phyloP scores from a whole-genome alignment of 1,139 yeast genomes.

The Taphrina populina region DNA sequence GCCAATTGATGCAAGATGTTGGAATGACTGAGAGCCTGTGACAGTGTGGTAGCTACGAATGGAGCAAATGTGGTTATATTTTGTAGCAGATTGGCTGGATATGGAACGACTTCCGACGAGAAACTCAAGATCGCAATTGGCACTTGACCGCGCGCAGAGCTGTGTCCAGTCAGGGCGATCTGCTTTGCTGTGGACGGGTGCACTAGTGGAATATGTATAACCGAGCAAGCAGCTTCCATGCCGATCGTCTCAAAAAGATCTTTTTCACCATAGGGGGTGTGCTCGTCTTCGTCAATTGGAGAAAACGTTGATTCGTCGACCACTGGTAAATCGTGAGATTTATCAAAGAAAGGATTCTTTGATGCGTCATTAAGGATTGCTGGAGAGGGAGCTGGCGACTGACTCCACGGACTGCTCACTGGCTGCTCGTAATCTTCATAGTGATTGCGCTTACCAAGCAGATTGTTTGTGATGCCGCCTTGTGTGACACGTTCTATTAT shows the following conservation, averaged over 20 bases:
- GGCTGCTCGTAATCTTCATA: slow-evolving; percentile 44
- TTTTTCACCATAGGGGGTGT: slow-evolving; percentile 25
- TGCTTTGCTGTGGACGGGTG: slow-evolving; percentile 38
- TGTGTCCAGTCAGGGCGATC: slow-evolving; percentile 30
- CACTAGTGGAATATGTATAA: slow-evolving; percentile 44
- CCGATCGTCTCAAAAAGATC: slow-evolving; percentile 37
- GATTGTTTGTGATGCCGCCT: background rate
- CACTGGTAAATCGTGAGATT: slow-evolving; percentile 37
- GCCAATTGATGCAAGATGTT: slow-evolving; percentile 39
- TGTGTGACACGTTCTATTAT: background rate
- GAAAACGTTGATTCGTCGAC: slow-evolving; percentile 29
- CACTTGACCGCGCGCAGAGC: slow-evolving; percentile 38
- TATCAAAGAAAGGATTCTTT: slow-evolving; percentile 42
- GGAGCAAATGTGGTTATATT: slow-evolving; percentile 43
- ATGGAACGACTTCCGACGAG: slow-evolving; percentile 45
- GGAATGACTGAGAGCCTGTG: slow-evolving; percentile 44
- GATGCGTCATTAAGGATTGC: slow-evolving; percentile 42
- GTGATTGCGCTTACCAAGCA: slow-evolving; percentile 18
- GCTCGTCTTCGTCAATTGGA: slow-evolving; percentile 20
- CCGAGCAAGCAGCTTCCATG: slow-evolving; percentile 44
- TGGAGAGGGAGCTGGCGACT: slow-evolving; percentile 46
- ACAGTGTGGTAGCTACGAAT: slow-evolving; percentile 44
- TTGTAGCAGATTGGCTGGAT: slow-evolving; percentile 42
- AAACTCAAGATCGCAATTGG: slow-evolving; percentile 46
- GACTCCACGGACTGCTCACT: slow-evolving; percentile 44